phyloP scores from a whole-genome alignment of 306 rosid species.

The Vigna nakashimae region DNA sequence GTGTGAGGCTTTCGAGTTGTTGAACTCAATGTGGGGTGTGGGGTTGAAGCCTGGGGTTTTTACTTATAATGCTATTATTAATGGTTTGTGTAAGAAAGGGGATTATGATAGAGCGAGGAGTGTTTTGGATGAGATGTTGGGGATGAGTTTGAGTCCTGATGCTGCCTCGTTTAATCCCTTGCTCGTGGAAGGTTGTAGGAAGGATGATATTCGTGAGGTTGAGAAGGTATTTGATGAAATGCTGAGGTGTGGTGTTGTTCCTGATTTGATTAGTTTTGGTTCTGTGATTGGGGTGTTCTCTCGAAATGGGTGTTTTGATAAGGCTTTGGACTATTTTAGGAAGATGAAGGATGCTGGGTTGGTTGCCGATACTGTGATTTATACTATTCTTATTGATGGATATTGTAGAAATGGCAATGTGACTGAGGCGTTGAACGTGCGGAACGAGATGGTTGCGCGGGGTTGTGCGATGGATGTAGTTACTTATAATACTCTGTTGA shows the following conservation, averaged over 20 bases:
- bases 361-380: constrained; percentile 84
- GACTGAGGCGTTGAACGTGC: constrained; percentile 70
- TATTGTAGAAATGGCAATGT: constrained; percentile 69
- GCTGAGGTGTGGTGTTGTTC: constrained; percentile 59
- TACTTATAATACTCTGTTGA: constrained; percentile 75
- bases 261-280: constrained; percentile 84
- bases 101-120: constrained; percentile 60
- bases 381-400: constrained; percentile 88
- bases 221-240: constrained; percentile 70
- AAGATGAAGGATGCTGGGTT: constrained; percentile 67
- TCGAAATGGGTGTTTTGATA: constrained; percentile 65
- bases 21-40: constrained; percentile 52
- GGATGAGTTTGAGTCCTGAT: constrained; percentile 69
- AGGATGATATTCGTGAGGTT: constrained; percentile 66
- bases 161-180: constrained; percentile 72
- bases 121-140: constrained; percentile 70
- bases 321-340: constrained; percentile 65
- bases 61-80: constrained; percentile 77
- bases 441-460: constrained; percentile 75
- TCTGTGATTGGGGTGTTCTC: constrained; percentile 70
- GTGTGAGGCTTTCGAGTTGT: constrained; percentile 62
- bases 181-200: constrained; percentile 75
- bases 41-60: constrained; percentile 77
- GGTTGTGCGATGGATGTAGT: constrained; percentile 87
- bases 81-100: constrained; percentile 82